Percentiles rank a stretch among this genome's conserved stretches.
These are phyloP conservation scores for Colletotrichum brevisporum DNA, from an alignment of 2,329 filamentous ascomycete species.

Conservation along the genomic window DNA sequence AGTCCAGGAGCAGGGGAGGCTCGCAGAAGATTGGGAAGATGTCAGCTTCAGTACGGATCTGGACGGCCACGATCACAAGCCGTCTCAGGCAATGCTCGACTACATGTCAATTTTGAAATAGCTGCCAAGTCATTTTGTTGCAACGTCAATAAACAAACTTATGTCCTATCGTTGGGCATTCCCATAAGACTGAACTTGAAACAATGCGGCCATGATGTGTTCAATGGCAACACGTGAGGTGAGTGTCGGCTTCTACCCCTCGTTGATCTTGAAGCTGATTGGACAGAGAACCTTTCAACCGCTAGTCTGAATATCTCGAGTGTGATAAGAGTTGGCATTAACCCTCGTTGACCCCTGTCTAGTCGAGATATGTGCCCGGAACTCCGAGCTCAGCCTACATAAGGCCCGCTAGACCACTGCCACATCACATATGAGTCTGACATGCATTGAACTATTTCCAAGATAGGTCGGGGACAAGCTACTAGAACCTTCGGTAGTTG, in stretches of 20 bases:
- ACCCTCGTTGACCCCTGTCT: neutral
- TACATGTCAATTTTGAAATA: conserved; percentile 16
- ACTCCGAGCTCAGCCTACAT: neutral
- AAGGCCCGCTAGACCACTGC: neutral
- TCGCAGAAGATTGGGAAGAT: conserved; percentile 45
- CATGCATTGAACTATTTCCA: neutral
- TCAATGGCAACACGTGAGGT: no score
- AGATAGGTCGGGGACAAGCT: no score
- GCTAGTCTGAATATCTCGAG: no score
- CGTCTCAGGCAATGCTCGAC: conserved; percentile 23
- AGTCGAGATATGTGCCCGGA: neutral
- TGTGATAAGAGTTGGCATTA: neutral
- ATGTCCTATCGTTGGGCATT: neutral
- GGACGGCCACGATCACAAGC: conserved; percentile 30
- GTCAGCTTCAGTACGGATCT: conserved; percentile 45
- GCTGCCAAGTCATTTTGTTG: neutral
- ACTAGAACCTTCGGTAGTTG: no score
- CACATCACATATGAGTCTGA: neutral
- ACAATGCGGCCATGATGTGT: no score
- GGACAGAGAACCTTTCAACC: no score
- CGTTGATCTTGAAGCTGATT: no score
- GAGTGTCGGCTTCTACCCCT: no score
- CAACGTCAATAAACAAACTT: neutral
- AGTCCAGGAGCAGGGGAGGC: conserved; percentile 41
- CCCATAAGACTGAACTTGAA: no score